These are phyloP conservation scores for Pistacia atlantica DNA, from an alignment of 345 rosid genomes.

Conservation along the genomic window DNA sequence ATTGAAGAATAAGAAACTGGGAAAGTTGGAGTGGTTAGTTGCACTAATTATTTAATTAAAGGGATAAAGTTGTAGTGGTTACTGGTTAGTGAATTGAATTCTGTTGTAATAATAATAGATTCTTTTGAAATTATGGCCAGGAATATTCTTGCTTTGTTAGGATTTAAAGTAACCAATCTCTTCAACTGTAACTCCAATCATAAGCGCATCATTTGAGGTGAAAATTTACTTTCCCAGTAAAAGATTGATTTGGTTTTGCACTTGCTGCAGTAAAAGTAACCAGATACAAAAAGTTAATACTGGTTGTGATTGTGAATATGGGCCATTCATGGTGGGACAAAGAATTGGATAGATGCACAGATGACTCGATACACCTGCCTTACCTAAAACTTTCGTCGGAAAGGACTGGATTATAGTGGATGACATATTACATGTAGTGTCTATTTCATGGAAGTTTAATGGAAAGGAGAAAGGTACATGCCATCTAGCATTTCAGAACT, in stretches of 20 bases:
- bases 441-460: conserved; percentile 13
- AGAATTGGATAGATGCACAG: no score
- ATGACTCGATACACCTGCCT: no score
- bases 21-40: conserved; percentile 21
- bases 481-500: neutral
- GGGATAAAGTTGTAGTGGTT: conserved; percentile 12
- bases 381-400: no score
- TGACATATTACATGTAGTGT: conserved; percentile 23
- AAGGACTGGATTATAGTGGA: conserved; percentile 11
- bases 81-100: neutral
- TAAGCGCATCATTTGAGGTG: conserved; percentile 11
- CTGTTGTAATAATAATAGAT: conserved; percentile 13
- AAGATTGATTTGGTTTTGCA: conserved; percentile 2
- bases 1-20: neutral
- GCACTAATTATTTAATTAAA: conserved; percentile 15
- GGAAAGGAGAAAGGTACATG: neutral
- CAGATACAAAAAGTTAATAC: neutral
- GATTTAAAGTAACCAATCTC: conserved; percentile 5
- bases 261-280: conserved; percentile 10
- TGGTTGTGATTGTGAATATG: neutral
- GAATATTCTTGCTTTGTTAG: conserved; percentile 17
- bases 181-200: conserved; percentile 8
- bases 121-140: conserved; percentile 7
- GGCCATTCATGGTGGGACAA: neutral
- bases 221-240: conserved; percentile 1